These are phyloP conservation scores for Lunularia cruciata DNA, from an alignment of 225 moss, liverwort and hornwort genomes.

Conservation along the genomic window DNA sequence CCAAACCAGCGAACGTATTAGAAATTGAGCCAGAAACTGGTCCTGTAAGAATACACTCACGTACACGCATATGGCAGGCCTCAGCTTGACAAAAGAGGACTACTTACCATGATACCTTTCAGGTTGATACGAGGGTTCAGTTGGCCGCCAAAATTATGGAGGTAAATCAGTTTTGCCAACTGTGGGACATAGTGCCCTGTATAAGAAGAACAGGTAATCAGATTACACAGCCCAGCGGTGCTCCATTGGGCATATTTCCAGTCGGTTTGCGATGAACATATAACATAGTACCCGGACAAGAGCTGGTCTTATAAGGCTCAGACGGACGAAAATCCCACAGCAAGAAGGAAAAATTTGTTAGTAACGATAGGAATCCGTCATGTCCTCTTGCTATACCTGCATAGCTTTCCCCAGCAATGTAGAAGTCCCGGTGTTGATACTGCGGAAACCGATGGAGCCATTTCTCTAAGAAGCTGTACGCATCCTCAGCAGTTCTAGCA, in stretches of 20 bases:
- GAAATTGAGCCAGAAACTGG: neutral
- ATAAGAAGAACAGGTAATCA: neutral
- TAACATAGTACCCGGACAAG: no score
- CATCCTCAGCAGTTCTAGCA: slow-evolving; percentile 55
- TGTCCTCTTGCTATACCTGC: slow-evolving; percentile 22
- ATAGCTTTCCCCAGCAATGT: slow-evolving; percentile 45
- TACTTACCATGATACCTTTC: slow-evolving; percentile 73
- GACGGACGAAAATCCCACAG: no score
- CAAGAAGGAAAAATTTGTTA: no score
- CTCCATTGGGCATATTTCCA: no score
- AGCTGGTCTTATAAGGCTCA: no score
- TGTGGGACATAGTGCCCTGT: slow-evolving; percentile 82
- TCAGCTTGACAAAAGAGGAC: neutral
- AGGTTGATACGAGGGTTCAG: slow-evolving; percentile 58
- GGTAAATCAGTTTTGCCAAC: slow-evolving; percentile 43
- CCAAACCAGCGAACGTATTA: slow-evolving; percentile 1
- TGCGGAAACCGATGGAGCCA: slow-evolving; percentile 45
- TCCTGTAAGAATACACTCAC: no score
- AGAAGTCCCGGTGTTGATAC: slow-evolving; percentile 40
- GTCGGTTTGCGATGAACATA: no score
- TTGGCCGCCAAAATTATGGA: slow-evolving; percentile 6
- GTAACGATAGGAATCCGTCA: no score
- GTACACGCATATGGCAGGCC: neutral
- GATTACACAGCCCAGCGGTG: neutral
- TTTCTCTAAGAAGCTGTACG: slow-evolving; percentile 24